These are phyloP conservation scores for Pythium periplocum DNA, from an alignment of 352 stramenopile species.

Conservation along the genomic window DNA sequence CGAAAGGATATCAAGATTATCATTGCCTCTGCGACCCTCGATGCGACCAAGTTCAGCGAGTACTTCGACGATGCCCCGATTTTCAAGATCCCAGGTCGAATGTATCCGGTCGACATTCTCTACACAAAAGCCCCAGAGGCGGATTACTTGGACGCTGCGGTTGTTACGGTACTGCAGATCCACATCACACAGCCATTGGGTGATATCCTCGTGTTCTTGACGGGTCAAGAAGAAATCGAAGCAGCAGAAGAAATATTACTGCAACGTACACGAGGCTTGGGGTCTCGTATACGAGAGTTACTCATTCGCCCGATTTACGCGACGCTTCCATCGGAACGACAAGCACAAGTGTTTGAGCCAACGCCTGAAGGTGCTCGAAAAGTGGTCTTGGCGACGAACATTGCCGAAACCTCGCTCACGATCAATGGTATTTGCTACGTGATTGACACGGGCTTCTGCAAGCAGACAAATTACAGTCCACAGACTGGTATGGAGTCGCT, in stretches of 20 bases:
- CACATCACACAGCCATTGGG: slow-evolving; percentile 97
- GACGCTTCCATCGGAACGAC: slow-evolving; percentile 96
- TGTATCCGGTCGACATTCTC: slow-evolving; percentile 95
- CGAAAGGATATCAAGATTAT: slow-evolving; percentile 97
- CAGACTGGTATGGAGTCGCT: slow-evolving; percentile 99
- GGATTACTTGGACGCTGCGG: slow-evolving; percentile 98
- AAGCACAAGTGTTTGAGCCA: slow-evolving; percentile 99
- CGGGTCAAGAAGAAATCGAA: slow-evolving; percentile 99
- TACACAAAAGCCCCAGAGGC: slow-evolving; percentile 98
- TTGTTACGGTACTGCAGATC: slow-evolving; percentile 98
- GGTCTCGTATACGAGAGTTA: slow-evolving; percentile 96
- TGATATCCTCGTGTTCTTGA: slow-evolving; percentile 99
- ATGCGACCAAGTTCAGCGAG: slow-evolving; percentile 98
- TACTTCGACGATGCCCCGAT: slow-evolving; percentile 99
- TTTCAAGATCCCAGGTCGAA: slow-evolving; percentile 98
- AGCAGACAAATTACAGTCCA: slow-evolving; percentile 99
- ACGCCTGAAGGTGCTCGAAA: slow-evolving; percentile 95
- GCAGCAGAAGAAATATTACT: slow-evolving; percentile 94
- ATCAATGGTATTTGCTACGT: slow-evolving; percentile 99
- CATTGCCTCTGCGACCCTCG: slow-evolving; percentile 95
- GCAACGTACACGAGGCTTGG: slow-evolving; percentile 90
- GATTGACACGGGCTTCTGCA: slow-evolving; percentile 99
- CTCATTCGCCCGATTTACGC: slow-evolving; percentile 99
- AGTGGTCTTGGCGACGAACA: slow-evolving; percentile 99
- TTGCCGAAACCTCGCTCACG: slow-evolving; percentile 98